These are phyloP conservation scores for Setomelanomma holmii DNA, from an alignment of 2,329 filamentous ascomycete genomes.

Conservation along the genomic window DNA sequence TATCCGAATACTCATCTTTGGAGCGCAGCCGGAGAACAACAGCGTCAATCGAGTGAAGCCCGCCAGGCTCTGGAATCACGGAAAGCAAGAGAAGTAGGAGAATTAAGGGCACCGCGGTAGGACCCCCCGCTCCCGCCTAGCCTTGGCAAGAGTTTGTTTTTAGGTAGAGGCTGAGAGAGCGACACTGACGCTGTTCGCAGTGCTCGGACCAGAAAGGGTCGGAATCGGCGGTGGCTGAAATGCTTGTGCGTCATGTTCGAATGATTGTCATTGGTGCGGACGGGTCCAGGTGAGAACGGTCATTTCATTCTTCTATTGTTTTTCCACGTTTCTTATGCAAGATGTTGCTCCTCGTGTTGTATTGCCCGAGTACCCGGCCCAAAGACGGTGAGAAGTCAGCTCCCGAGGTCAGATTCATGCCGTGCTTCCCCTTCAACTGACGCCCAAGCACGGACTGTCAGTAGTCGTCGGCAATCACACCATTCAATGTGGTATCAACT, in stretches of 20 bases:
- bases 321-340: conserved; percentile 35
- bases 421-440: conserved; percentile 37
- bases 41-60: conserved; percentile 29
- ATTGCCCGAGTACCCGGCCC: conserved; percentile 36
- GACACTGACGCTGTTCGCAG: conserved; percentile 45
- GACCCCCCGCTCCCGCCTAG: conserved; percentile 46
- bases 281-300: conserved; percentile 29
- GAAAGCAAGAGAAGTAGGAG: conserved; percentile 44
- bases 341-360: conserved; percentile 42
- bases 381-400: conserved; percentile 30
- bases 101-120: conserved; percentile 47
- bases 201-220: conserved; percentile 47
- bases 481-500: conserved; percentile 19
- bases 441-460: conserved; percentile 38
- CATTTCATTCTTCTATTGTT: conserved; percentile 38
- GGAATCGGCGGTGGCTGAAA: conserved; percentile 49
- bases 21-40: conserved; percentile 24
- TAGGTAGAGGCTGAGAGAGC: conserved; percentile 46
- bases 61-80: conserved; percentile 37
- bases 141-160: conserved; percentile 48
- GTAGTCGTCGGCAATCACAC: conserved; percentile 33
- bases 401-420: conserved; percentile 36
- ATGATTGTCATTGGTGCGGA: conserved; percentile 40
- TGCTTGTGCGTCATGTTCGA: conserved; percentile 48
- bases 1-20: conserved; percentile 48